phyloP scores from a whole-genome alignment of 441 rosid species.

The Bruguiera hainesii region DNA sequence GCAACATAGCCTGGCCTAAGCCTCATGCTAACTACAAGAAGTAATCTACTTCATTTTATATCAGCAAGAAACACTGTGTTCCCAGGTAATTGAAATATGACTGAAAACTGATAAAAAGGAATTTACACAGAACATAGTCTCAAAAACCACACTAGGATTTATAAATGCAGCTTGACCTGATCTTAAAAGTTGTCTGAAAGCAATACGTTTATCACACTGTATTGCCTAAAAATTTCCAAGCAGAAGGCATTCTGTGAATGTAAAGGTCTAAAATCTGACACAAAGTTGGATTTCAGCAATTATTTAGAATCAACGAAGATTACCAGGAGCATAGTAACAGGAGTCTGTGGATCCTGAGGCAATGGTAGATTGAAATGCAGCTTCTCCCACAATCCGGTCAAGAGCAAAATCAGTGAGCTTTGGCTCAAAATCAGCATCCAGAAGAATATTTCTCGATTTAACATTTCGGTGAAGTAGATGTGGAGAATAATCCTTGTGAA shows the following conservation, averaged over 20 bases:
- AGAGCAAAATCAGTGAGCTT: conserved; percentile 85
- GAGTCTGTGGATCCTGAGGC: conserved; percentile 50
- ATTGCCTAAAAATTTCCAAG: too few species aligned
- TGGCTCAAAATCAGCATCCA: conserved; percentile 73
- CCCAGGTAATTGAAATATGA: neutral
- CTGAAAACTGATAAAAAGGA: neutral
- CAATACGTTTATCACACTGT: too few species aligned
- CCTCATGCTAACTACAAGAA: too few species aligned
- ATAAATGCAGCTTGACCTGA: neutral
- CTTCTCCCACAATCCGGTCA: conserved; percentile 70
- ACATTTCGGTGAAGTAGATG: conserved; percentile 77
- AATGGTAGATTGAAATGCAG: conserved; percentile 60
- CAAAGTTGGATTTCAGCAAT: too few species aligned
- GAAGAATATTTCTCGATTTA: conserved; percentile 77
- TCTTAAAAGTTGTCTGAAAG: too few species aligned
- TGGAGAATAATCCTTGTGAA: conserved; percentile 75
- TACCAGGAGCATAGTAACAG: conserved; percentile 86
- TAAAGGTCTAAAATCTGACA: neutral
- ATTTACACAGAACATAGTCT: neutral
- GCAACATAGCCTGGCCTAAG: too few species aligned
- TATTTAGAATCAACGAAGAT: neutral
- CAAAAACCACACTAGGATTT: neutral
- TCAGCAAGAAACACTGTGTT: neutral
- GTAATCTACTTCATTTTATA: neutral
- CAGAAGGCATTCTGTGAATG: neutral